These are phyloP conservation scores for Tricladium varicosporioides DNA, from an alignment of 2,329 filamentous ascomycete genomes.

Conservation along the genomic window DNA sequence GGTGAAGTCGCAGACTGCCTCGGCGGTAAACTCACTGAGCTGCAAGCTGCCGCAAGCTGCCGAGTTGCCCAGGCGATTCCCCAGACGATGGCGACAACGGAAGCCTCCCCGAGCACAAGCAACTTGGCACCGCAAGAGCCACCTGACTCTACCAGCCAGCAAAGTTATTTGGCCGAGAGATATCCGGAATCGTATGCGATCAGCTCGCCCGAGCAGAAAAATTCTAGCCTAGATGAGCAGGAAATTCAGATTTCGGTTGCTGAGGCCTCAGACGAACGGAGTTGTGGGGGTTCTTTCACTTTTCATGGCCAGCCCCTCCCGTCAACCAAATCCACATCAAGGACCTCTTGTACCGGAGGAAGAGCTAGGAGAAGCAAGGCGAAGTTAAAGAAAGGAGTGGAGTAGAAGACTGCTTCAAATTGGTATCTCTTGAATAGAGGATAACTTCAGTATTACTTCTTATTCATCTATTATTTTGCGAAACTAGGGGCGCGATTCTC, in stretches of 20 bases:
- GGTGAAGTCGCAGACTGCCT: conserved; percentile 7
- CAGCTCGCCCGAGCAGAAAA: not conserved
- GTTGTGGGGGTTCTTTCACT: not conserved
- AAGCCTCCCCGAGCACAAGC: not conserved
- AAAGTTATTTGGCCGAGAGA: not conserved
- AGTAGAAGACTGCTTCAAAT: not conserved
- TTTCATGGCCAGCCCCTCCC: not conserved
- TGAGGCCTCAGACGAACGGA: not conserved
- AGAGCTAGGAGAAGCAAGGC: not conserved
- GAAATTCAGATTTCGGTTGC: not conserved
- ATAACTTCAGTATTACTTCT: not conserved
- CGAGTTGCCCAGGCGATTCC: not conserved
- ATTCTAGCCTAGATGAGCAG: not conserved
- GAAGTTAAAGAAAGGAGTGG: not conserved
- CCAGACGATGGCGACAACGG: not conserved
- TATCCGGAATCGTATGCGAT: not conserved
- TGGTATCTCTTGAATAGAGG: not conserved
- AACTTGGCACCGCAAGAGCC: not conserved
- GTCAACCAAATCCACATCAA: not conserved
- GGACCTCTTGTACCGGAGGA: not conserved
- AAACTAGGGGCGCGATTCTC: not conserved
- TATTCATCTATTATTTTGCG: not conserved
- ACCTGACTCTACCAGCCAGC: not conserved
- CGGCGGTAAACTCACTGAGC: not conserved
- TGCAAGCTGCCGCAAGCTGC: not conserved